Base-by-base conservation (phyloP, 495 filamentous ascomycete species). In the Penicillium lividum region DNA sequence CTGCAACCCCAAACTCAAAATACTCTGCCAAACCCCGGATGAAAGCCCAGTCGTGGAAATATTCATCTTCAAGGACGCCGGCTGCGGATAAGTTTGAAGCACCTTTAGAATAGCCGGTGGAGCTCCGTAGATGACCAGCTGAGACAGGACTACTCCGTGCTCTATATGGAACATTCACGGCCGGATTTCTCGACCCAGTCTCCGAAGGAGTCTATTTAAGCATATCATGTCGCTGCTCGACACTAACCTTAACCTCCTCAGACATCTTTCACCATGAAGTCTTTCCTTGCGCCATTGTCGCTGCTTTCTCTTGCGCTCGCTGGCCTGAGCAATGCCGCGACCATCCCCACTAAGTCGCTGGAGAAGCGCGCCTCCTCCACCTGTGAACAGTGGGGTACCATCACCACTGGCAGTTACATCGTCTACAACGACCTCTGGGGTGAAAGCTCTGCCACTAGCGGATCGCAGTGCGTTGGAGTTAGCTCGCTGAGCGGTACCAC, bases 351-450 rank as follows among this genome's bases (percentile, higher is more conserved):
- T 11, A 70, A 63, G 45, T 68, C 74, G 22, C 56, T 82, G 47
- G 60, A 70, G 46, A 43, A 50, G 38, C 75, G 76, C 48, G 69
- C 79, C 22, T 68, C 71, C 13, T 72, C 78, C 42, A 73, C 77
- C 63, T 84, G 82, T 57, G 82, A 74, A 7, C 79, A 82, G 56
- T 84, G 73, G 69, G 77, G 71, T 44, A 70, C 75, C 8, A 60
- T 65, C 43, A 68, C 62, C 5, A 73, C 74, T 1, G 80, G 79
- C 40, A 71, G 66, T 48, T 85, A 78, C 63, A 84, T 75, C 52
- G 54, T 86, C 49, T 80, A 80, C 66, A 80, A 83, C 68, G 76
- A 86, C 65, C 71, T 83, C 45, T 85, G 82, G 81, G 82, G 82
- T 29, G 42, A 65, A 50, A 57, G 57, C 49, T 60, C 59, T 40